Conservation (phyloP, 2,329 filamentous ascomycete species). For the Diplodia sapinea region DNA sequence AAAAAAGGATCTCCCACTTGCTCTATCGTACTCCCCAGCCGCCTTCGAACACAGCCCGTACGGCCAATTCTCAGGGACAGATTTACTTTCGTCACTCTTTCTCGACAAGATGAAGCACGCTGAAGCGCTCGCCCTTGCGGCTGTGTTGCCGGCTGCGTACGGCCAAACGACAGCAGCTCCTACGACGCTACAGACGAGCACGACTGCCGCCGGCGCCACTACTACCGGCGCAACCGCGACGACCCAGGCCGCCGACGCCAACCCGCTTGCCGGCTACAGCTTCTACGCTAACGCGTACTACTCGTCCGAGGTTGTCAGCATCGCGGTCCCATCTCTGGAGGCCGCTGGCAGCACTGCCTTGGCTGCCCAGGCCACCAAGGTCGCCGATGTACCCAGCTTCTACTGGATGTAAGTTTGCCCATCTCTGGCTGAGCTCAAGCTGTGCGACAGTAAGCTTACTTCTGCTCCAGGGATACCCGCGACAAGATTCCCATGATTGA, state of each 20-base stretch:
- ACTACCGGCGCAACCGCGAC: conserved; percentile 27
- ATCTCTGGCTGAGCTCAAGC: conserved; percentile 12
- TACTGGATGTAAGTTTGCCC: conserved; percentile 53
- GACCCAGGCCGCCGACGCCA: conserved; percentile 38
- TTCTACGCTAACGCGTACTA: conserved; percentile 62
- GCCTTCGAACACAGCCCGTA: not conserved
- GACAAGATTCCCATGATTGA: conserved; percentile 58
- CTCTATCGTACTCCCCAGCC: not conserved
- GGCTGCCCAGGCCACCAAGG: conserved; percentile 57
- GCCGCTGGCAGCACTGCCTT: conserved; percentile 49
- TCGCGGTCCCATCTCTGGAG: conserved; percentile 68
- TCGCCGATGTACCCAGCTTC: conserved; percentile 59
- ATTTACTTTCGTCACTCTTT: not conserved
- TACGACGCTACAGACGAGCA: conserved; percentile 35
- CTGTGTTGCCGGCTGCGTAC: conserved; percentile 17
- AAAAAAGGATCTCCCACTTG: not conserved
- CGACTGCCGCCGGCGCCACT: conserved; percentile 27
- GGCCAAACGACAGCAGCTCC: conserved; percentile 23
- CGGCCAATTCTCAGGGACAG: not conserved
- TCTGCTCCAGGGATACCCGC: conserved; percentile 50
- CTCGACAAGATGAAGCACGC: conserved; percentile 20
- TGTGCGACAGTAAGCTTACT: conserved; percentile 12
- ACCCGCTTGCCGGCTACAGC: conserved; percentile 57
- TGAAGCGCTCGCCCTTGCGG: conserved; percentile 23
- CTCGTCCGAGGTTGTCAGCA: conserved; percentile 57